Percentiles rank a stretch among this genome's conserved stretches.
These are phyloP conservation scores for Claviceps capensis DNA, from an alignment of 2,329 filamentous ascomycete genomes.

Conservation along the genomic window DNA sequence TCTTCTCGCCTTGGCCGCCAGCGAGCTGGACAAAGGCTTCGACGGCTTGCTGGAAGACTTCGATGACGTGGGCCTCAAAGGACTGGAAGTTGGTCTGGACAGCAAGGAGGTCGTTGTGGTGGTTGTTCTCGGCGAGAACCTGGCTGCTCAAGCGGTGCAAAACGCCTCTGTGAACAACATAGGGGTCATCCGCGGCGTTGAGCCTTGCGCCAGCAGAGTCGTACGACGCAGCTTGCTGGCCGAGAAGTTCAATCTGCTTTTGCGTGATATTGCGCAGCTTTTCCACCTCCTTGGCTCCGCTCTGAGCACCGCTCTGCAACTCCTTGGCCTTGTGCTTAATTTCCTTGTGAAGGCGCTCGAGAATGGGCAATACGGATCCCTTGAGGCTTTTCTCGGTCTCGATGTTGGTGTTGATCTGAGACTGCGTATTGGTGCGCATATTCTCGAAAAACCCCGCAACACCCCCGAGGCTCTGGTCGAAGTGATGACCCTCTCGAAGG, in stretches of 20 bases:
- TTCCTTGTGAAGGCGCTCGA: constrained; percentile 85
- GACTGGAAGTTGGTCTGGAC: constrained; percentile 83
- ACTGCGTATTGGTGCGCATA: constrained; percentile 83
- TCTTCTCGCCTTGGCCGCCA: constrained; percentile 68
- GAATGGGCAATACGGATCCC: constrained; percentile 69
- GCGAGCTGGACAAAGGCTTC: constrained; percentile 72
- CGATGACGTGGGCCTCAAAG: constrained; percentile 77
- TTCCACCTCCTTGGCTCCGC: constrained; percentile 80
- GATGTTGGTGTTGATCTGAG: constrained; percentile 72
- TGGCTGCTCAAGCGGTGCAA: constrained; percentile 79
- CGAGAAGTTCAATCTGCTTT: constrained; percentile 91
- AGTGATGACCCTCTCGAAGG: constrained; percentile 81
- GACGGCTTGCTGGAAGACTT: constrained; percentile 70
- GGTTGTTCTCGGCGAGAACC: constrained; percentile 90
- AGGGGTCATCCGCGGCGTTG: constrained; percentile 67
- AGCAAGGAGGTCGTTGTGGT: constrained; percentile 75
- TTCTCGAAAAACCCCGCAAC: constrained; percentile 88
- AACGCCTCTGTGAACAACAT: constrained; percentile 70
- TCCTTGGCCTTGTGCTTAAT: constrained; percentile 97
- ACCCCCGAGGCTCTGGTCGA: constrained; percentile 79
- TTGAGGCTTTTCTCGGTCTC: constrained; percentile 90
- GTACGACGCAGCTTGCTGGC: constrained; percentile 68
- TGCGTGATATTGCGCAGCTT: constrained; percentile 77
- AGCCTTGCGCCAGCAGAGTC: constrained; percentile 63
- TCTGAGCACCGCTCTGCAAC: constrained; percentile 64